Conservation (phyloP, 345 rosid species). For the Bruguiera gymnorhiza region DNA sequence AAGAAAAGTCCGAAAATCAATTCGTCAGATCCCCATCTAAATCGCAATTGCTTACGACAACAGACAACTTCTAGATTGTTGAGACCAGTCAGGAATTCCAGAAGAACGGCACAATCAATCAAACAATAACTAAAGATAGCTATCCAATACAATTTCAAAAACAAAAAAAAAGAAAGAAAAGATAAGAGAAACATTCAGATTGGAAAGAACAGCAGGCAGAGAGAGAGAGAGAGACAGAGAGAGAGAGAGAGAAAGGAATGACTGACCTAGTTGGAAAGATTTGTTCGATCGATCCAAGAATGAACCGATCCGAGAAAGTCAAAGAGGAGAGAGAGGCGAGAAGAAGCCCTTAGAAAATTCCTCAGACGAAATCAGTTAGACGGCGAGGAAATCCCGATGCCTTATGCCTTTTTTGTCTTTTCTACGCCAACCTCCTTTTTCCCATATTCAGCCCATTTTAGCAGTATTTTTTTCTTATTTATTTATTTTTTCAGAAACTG, state of each 20-base stretch:
- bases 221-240: not conserved
- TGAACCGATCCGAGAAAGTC: slow-evolving; percentile 18
- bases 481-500: too few relatives aligned
- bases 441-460: too few relatives aligned
- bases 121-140: not conserved
- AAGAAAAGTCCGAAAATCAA: not conserved
- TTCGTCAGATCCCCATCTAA: slow-evolving; percentile 12
- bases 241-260: not conserved
- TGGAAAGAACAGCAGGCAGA: not conserved
- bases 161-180: not conserved
- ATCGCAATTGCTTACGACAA: not conserved
- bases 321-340: not conserved
- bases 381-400: not conserved
- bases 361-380: not conserved
- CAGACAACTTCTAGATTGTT: not conserved
- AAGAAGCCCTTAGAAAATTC: not conserved
- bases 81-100: slow-evolving; percentile 1
- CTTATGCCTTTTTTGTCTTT: not conserved
- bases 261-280: slow-evolving; percentile 16
- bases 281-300: slow-evolving; percentile 22
- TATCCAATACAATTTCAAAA: not conserved
- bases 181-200: not conserved
- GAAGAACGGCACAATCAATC: slow-evolving; percentile 1
- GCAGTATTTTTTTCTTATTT: too few relatives aligned
- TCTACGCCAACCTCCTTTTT: not conserved